These are phyloP conservation scores for Simmondsia chinensis DNA, from an alignment of 148 eudicot genomes.

Conservation along the genomic window DNA sequence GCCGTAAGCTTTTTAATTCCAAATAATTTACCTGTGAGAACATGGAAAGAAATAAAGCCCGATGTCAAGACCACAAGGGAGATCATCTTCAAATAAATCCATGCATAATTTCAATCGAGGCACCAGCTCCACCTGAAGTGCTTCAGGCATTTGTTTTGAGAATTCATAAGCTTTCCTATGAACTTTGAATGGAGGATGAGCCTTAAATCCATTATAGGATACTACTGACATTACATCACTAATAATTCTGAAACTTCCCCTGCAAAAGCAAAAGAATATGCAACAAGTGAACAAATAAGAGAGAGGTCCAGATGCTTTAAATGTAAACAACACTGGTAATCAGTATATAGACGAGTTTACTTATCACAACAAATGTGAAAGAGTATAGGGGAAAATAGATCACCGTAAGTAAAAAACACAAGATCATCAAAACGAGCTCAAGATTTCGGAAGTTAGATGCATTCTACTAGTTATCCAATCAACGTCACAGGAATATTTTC, in stretches of 20 bases:
- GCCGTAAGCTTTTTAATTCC: no score
- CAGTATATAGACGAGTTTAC: background rate
- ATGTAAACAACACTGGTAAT: background rate
- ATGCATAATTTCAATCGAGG: constrained; percentile 24
- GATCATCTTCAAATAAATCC: constrained; percentile 29
- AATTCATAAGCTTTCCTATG: constrained; percentile 27
- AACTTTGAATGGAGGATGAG: constrained; percentile 45
- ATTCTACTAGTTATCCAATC: no score
- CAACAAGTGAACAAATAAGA: background rate
- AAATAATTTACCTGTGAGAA: constrained; percentile 40
- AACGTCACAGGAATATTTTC: no score
- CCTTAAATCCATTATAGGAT: constrained; percentile 27
- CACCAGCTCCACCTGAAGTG: constrained; percentile 34
- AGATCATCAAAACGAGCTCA: no score
- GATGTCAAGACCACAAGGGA: constrained; percentile 45
- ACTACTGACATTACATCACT: constrained; percentile 1
- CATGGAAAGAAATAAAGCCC: constrained; percentile 54
- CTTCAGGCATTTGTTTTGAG: constrained; percentile 41
- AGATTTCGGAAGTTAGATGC: no score
- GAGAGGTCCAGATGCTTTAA: background rate
- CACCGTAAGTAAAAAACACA: no score
- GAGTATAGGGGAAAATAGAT: no score
- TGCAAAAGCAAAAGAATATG: constrained; percentile 18
- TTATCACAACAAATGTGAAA: no score
- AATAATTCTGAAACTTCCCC: constrained; percentile 51